A percentile compares a stretch with the other conserved stretches of the same genome.
phyloP scores from a whole-genome alignment of 208 protist genomes.

The Tritrichomonas foetus region DNA sequence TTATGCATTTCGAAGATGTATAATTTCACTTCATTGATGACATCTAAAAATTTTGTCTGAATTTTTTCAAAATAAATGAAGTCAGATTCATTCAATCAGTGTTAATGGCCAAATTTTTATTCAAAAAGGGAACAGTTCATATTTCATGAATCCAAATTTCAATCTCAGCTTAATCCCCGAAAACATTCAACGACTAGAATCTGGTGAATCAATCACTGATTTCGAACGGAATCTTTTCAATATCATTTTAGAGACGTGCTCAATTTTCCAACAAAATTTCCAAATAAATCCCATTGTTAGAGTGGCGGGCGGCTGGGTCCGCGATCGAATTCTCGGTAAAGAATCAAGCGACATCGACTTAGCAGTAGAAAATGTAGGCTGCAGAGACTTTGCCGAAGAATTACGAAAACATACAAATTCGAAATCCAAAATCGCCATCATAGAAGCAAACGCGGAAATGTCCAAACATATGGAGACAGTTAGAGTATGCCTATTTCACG shows the following conservation, averaged over 20 bases:
- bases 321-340: slow-evolving; percentile 78
- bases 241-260: not conserved
- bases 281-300: slow-evolving; percentile 47
- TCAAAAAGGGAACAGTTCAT: no score
- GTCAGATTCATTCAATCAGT: no score
- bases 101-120: no score
- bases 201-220: not conserved
- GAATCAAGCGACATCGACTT: slow-evolving; percentile 94
- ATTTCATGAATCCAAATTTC: no score
- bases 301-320: slow-evolving; percentile 89
- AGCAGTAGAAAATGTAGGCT: slow-evolving; percentile 70
- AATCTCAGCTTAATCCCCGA: no score
- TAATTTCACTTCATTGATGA: no score
- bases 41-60: no score
- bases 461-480: not conserved
- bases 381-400: not conserved
- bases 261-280: not conserved
- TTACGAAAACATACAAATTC: not conserved
- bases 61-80: no score
- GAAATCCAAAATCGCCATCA: not conserved
- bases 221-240: not conserved
- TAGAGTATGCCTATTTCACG: not conserved
- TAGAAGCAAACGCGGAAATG: not conserved
- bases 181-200: not conserved
- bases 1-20: no score